Conservation (phyloP, 306 rosid genomes). For the Nissolia schottii region DNA sequence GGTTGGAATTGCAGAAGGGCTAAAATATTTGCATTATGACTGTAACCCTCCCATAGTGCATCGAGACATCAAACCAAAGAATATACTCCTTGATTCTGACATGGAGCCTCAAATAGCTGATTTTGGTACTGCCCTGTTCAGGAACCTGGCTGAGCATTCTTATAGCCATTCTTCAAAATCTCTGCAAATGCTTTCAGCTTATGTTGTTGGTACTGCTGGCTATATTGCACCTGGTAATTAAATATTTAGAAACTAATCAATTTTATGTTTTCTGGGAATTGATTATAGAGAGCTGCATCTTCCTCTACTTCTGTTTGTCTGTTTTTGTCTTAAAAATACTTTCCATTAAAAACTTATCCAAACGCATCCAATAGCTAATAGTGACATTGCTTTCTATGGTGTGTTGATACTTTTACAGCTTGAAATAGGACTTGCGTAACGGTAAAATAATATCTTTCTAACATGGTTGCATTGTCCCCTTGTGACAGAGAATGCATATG, state of each 20-base stretch:
- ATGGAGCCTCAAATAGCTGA: slow-evolving; percentile 61
- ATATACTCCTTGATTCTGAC: slow-evolving; percentile 56
- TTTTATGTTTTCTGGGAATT: no score
- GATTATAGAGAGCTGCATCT: no score
- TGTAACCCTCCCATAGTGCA: slow-evolving; percentile 55
- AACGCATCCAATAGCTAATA: neutral
- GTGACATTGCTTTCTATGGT: neutral
- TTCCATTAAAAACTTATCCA: no score
- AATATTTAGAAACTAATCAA: no score
- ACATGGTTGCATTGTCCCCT: neutral
- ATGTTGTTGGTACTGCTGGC: slow-evolving; percentile 50
- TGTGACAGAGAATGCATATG: slow-evolving; percentile 46
- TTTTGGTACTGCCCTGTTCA: slow-evolving; percentile 54
- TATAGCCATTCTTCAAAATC: slow-evolving; percentile 12
- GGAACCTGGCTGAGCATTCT: slow-evolving; percentile 15
- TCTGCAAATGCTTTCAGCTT: neutral
- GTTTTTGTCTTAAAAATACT: no score
- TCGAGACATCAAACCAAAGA: slow-evolving; percentile 63
- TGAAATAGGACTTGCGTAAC: no score
- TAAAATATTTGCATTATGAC: slow-evolving; percentile 57
- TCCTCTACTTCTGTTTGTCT: no score
- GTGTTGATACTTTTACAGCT: neutral
- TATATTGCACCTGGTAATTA: slow-evolving; percentile 60
- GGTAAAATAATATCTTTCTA: neutral
- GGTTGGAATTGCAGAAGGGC: slow-evolving; percentile 54